A percentile compares a stretch with the other conserved stretches of the same genome.
Evolutionary conservation across 192 early-diverging fungal genomes (phyloP).

Genomic region (Linnemannia zychae): DNA sequence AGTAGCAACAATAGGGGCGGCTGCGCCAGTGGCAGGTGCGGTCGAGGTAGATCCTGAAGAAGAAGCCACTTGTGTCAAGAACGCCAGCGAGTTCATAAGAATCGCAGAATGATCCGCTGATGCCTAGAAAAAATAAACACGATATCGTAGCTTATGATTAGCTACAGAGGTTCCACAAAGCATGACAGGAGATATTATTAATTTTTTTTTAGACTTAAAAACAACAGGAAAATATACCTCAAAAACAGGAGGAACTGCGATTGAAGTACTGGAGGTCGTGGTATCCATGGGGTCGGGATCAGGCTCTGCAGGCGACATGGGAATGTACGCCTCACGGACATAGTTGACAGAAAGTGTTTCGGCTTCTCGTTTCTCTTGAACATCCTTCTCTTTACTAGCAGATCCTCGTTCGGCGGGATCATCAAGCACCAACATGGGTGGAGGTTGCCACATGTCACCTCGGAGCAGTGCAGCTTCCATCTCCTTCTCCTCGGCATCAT

Average conservation of each 20-base stretch:
- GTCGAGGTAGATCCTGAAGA: not conserved
- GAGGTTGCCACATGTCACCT: slow-evolving; percentile 27
- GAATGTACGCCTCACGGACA: slow-evolving; percentile 28
- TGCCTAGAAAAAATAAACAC: not conserved
- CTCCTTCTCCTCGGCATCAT: not conserved
- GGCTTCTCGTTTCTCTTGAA: slow-evolving; percentile 32
- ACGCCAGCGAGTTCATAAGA: slow-evolving; percentile 4
- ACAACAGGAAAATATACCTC: not conserved
- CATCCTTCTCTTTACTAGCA: slow-evolving; percentile 18
- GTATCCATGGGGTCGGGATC: slow-evolving; percentile 15
- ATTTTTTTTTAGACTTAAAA: not conserved
- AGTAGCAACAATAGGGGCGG: not conserved
- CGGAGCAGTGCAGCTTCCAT: not conserved
- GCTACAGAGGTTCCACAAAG: not conserved
- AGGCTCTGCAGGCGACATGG: slow-evolving; percentile 40
- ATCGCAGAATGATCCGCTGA: slow-evolving; percentile 6
- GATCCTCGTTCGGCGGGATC: slow-evolving; percentile 3
- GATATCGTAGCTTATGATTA: not conserved
- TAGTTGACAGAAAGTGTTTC: slow-evolving; percentile 40
- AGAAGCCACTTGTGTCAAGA: not conserved
- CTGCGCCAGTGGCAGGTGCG: not conserved
- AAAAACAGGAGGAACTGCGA: not conserved
- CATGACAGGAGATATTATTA: too few relatives aligned
- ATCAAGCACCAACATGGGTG: slow-evolving; percentile 2
- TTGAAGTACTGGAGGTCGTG: not conserved